A percentile compares a stretch with the other conserved stretches of the same genome.
Conservation (phyloP, 164 flowering plant genomes). For the Liriodendron chinense region DNA sequence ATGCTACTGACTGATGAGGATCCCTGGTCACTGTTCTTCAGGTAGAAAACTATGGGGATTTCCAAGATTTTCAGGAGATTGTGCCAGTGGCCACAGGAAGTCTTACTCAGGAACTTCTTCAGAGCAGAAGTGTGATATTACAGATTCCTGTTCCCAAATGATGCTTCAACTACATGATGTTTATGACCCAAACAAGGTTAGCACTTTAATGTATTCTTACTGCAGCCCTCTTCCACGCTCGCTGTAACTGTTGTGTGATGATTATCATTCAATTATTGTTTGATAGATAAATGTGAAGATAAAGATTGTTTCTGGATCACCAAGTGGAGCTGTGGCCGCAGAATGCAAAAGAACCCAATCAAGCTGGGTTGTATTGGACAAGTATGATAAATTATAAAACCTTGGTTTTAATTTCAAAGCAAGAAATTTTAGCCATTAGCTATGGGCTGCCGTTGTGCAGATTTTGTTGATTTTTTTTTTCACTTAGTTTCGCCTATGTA, state of each 20-base stretch:
- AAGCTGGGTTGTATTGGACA: slow-evolving; percentile 93
- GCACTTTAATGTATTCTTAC: neutral
- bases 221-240: neutral
- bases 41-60: slow-evolving; percentile 86
- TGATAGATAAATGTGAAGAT: slow-evolving; percentile 80
- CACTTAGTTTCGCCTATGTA: neutral
- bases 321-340: slow-evolving; percentile 86
- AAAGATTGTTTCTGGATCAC: slow-evolving; percentile 72
- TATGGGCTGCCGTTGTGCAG: neutral
- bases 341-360: slow-evolving; percentile 79
- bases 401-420: neutral
- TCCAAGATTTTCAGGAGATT: slow-evolving; percentile 92
- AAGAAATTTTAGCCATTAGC: neutral
- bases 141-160: slow-evolving; percentile 92
- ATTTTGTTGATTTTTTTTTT: neutral
- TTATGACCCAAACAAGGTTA: slow-evolving; percentile 88
- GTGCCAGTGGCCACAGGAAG: slow-evolving; percentile 75
- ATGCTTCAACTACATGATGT: slow-evolving; percentile 93
- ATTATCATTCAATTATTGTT: neutral
- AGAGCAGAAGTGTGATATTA: slow-evolving; percentile 74
- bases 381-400: slow-evolving; percentile 40
- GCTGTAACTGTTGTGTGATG: neutral
- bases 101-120: slow-evolving; percentile 48
- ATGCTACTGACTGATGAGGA: neutral
- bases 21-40: slow-evolving; percentile 17